Evolutionary conservation across 1,284 basidiomycete genomes (phyloP).

Genomic region (Cronartium quercuum): DNA sequence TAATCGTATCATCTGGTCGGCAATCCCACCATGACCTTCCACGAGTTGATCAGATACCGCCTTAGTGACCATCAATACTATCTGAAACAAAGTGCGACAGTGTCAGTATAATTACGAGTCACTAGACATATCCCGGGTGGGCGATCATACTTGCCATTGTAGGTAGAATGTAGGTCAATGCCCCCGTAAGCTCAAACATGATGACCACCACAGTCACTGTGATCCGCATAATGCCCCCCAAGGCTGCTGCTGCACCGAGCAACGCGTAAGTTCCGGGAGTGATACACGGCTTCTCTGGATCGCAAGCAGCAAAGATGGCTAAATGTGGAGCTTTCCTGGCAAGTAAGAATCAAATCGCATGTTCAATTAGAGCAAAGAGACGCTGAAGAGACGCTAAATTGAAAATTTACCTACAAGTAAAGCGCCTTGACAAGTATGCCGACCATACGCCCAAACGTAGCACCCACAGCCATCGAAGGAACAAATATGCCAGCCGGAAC

Average conservation of each 20-base stretch:
- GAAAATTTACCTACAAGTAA: slow-evolving; percentile 59
- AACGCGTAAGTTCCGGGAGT: slow-evolving; percentile 97
- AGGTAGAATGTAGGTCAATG: slow-evolving; percentile 92
- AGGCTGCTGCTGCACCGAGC: slow-evolving; percentile 85
- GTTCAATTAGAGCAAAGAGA: slow-evolving; percentile 17
- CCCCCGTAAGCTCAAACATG: slow-evolving; percentile 99
- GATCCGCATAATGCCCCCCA: slow-evolving; percentile 93
- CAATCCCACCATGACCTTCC: slow-evolving; percentile 76
- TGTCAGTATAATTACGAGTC: slow-evolving; percentile 9
- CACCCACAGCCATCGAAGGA: slow-evolving; percentile 94
- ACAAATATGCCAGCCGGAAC: slow-evolving; percentile 97
- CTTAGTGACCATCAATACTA: slow-evolving; percentile 91
- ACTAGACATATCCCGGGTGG: background rate
- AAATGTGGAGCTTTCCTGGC: slow-evolving; percentile 69
- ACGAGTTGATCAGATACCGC: slow-evolving; percentile 86
- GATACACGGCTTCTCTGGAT: slow-evolving; percentile 88
- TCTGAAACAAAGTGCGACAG: slow-evolving; percentile 54
- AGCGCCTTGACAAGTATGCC: slow-evolving; percentile 91
- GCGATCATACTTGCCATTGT: slow-evolving; percentile 68
- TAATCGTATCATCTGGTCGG: slow-evolving; percentile 93
- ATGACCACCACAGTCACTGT: slow-evolving; percentile 98
- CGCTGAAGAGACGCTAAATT: too few species aligned
- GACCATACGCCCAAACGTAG: slow-evolving; percentile 89
- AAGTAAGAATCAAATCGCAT: background rate
- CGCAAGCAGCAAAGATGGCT: slow-evolving; percentile 81